phyloP scores from a whole-genome alignment of 495 filamentous ascomycete species.

The Bacidia gigantensis region DNA sequence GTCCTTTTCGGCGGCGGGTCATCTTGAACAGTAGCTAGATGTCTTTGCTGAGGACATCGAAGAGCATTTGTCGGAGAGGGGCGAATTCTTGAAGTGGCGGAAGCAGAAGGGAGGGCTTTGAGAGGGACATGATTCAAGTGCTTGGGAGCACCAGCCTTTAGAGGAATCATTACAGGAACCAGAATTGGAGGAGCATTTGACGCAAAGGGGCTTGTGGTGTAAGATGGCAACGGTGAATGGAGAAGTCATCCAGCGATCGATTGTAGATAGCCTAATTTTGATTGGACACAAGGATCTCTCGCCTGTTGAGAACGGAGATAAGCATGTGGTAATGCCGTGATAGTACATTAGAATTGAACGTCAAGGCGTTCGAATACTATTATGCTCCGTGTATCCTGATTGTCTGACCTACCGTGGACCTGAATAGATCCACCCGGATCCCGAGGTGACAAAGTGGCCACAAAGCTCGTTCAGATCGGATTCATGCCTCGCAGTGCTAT shows the following conservation, averaged over 20 bases:
- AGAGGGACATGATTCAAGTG: conserved; percentile 40
- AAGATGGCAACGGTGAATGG: neutral
- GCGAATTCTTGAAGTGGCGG: conserved; percentile 24
- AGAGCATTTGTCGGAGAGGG: conserved; percentile 11
- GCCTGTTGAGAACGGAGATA: too few species aligned
- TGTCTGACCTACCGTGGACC: too few species aligned
- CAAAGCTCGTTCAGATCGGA: too few species aligned
- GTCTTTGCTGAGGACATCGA: conserved; percentile 40
- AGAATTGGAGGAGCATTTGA: neutral
- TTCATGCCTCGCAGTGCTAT: too few species aligned
- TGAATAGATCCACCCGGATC: too few species aligned
- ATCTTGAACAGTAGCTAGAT: conserved; percentile 85
- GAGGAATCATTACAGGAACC: conserved; percentile 6
- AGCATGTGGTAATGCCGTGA: too few species aligned
- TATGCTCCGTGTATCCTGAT: too few species aligned
- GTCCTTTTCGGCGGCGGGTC: conserved; percentile 53
- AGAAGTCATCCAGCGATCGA: neutral
- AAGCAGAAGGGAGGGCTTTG: conserved; percentile 38
- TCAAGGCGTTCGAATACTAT: too few species aligned
- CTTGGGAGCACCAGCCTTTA: conserved; percentile 22
- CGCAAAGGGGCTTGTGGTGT: neutral
- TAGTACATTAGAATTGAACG: too few species aligned
- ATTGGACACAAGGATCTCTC: conserved; percentile 7
- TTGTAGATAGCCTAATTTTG: conserved; percentile 7
- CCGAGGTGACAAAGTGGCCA: too few species aligned